A percentile compares a stretch with the other conserved stretches of the same genome.
Conservation (phyloP, 345 rosid genomes). For the Sapria himalayana region DNA sequence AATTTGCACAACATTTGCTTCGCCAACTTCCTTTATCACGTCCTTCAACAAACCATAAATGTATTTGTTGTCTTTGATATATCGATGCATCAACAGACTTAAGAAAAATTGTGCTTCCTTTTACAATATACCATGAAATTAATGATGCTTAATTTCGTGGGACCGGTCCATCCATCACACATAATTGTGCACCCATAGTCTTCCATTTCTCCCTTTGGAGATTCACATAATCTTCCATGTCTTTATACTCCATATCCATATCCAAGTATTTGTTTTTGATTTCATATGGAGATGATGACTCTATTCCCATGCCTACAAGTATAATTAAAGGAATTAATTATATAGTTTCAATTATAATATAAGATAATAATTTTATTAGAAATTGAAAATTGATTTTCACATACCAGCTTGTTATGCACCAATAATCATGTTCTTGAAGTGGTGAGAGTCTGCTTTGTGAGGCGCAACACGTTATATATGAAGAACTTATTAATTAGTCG, state of each 20-base stretch:
- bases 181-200: neutral
- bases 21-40: neutral
- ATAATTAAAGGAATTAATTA: too few relatives aligned
- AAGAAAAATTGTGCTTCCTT: too few relatives aligned
- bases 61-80: neutral
- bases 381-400: too few relatives aligned
- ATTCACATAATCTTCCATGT: neutral
- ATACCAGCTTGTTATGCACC: too few relatives aligned
- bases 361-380: too few relatives aligned
- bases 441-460: too few relatives aligned
- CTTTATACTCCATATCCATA: neutral
- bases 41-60: neutral
- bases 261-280: too few relatives aligned
- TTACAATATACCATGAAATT: neutral
- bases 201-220: neutral
- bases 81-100: neutral
- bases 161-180: slow-evolving; percentile 2
- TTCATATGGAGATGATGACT: neutral
- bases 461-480: too few relatives aligned
- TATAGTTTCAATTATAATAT: too few relatives aligned
- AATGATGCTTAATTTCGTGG: neutral
- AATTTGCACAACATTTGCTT: neutral
- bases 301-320: too few relatives aligned
- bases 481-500: too few relatives aligned
- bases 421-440: too few relatives aligned